Conservation (phyloP, 768 basidiomycete species). For the Suillus cothurnatus region DNA sequence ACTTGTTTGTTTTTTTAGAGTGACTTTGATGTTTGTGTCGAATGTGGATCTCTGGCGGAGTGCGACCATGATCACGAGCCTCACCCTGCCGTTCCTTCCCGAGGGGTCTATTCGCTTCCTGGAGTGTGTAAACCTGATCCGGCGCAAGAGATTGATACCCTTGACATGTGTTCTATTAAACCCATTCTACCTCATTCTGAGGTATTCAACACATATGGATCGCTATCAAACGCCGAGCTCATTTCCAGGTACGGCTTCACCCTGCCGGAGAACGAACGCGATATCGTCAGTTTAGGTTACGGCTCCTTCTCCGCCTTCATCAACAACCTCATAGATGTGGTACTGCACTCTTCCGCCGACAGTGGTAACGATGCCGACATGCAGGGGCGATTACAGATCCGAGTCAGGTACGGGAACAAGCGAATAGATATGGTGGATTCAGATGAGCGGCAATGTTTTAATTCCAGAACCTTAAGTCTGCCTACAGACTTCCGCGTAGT, state of each 20-base stretch:
- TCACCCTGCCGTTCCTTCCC: slow-evolving; percentile 9
- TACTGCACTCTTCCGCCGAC: slow-evolving; percentile 4
- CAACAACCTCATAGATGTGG: slow-evolving; percentile 17
- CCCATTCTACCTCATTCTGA: slow-evolving; percentile 53
- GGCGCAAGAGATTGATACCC: slow-evolving; percentile 39
- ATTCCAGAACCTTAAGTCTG: background rate
- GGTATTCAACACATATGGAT: slow-evolving; percentile 80
- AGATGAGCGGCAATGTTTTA: background rate
- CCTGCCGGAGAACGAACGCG: slow-evolving; percentile 73
- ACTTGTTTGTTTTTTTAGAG: slow-evolving; percentile 43
- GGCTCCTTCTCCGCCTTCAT: slow-evolving; percentile 22
- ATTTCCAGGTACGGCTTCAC: slow-evolving; percentile 72
- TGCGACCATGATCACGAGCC: slow-evolving; percentile 64
- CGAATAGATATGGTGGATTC: background rate
- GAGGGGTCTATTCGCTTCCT: slow-evolving; percentile 2
- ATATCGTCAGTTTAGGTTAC: slow-evolving; percentile 44
- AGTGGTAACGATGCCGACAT: slow-evolving; percentile 21
- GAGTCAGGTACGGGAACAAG: slow-evolving; percentile 3
- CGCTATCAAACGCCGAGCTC: slow-evolving; percentile 64
- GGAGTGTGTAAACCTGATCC: background rate
- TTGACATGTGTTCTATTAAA: slow-evolving; percentile 69
- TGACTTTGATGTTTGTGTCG: slow-evolving; percentile 72
- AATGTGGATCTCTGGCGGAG: slow-evolving; percentile 67
- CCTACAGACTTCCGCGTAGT: background rate
- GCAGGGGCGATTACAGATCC: background rate